A percentile compares a stretch with the other conserved stretches of the same genome.
Conservation (phyloP, 441 rosid genomes). For the Sinapis alba region DNA sequence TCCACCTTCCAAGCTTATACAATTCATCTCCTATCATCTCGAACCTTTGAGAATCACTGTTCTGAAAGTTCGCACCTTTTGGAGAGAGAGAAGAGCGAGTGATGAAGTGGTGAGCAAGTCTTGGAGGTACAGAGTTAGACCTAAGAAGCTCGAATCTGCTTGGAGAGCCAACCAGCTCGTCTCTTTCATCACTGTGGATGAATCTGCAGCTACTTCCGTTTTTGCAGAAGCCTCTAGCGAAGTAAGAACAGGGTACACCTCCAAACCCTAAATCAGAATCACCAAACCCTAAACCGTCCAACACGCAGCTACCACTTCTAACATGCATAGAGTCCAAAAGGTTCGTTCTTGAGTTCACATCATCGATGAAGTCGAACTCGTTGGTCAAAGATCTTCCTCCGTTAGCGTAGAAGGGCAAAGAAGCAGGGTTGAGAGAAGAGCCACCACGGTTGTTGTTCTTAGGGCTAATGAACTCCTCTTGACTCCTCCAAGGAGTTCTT, state of each 20-base stretch:
- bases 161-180: conserved; percentile 58
- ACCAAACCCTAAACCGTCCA: conserved; percentile 69
- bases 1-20: conserved; percentile 68
- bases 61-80: conserved; percentile 64
- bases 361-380: conserved; percentile 70
- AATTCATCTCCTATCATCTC: conserved; percentile 64
- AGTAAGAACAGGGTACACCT: conserved; percentile 86
- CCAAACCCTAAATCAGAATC: conserved; percentile 71
- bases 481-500: conserved; percentile 50
- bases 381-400: conserved; percentile 53
- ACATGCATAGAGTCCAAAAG: conserved; percentile 51
- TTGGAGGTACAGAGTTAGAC: conserved; percentile 67
- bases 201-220: conserved; percentile 85
- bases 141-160: conserved; percentile 68
- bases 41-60: conserved; percentile 71
- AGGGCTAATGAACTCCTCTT: conserved; percentile 56
- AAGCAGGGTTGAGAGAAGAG: conserved; percentile 56
- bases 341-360: conserved; percentile 26
- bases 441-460: conserved; percentile 43
- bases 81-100: conserved; percentile 55
- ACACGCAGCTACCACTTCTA: conserved; percentile 65
- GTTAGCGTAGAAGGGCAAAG: conserved; percentile 61
- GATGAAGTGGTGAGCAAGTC: conserved; percentile 62
- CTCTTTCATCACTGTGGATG: conserved; percentile 57
- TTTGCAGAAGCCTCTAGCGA: conserved; percentile 86